A percentile compares a stretch with the other conserved stretches of the same genome.
Conservation (phyloP, 2,329 filamentous ascomycete species). For the Cercospora sp. region DNA sequence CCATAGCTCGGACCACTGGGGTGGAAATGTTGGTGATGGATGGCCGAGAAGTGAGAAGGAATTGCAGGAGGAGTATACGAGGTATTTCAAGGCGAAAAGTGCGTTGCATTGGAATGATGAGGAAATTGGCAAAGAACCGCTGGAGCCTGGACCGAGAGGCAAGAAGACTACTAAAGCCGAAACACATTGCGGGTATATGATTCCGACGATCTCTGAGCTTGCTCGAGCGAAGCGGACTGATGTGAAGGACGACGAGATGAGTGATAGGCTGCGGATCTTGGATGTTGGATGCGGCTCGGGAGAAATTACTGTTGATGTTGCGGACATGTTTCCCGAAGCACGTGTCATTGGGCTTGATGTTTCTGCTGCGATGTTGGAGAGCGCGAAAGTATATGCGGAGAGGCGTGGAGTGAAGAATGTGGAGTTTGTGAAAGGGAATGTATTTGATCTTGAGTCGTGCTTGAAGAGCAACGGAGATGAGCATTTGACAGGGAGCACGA, state of each 20-base stretch:
- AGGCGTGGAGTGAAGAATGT: slow-evolving; percentile 56
- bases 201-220: slow-evolving; percentile 12
- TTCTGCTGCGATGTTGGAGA: slow-evolving; percentile 35
- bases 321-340: slow-evolving; percentile 29
- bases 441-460: slow-evolving; percentile 90
- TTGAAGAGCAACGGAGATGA: slow-evolving; percentile 43
- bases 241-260: not conserved
- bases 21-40: not conserved
- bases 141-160: too few relatives aligned
- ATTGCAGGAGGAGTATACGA: not conserved
- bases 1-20: not conserved
- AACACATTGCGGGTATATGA: slow-evolving; percentile 21
- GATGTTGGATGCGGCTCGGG: slow-evolving; percentile 44
- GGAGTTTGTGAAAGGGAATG: slow-evolving; percentile 86
- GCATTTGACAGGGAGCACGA: not conserved
- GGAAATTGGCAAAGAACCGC: too few relatives aligned
- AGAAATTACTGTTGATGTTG: slow-evolving; percentile 42
- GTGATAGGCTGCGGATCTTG: slow-evolving; percentile 37
- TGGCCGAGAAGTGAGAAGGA: not conserved
- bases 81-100: not conserved
- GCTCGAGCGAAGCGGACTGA: slow-evolving; percentile 17
- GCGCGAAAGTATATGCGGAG: slow-evolving; percentile 37
- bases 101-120: too few relatives aligned
- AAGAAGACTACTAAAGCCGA: not conserved
- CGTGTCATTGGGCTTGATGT: slow-evolving; percentile 43